These are phyloP conservation scores for Geosmithia putterillii DNA, from an alignment of 2,329 filamentous ascomycete species.

Conservation along the genomic window DNA sequence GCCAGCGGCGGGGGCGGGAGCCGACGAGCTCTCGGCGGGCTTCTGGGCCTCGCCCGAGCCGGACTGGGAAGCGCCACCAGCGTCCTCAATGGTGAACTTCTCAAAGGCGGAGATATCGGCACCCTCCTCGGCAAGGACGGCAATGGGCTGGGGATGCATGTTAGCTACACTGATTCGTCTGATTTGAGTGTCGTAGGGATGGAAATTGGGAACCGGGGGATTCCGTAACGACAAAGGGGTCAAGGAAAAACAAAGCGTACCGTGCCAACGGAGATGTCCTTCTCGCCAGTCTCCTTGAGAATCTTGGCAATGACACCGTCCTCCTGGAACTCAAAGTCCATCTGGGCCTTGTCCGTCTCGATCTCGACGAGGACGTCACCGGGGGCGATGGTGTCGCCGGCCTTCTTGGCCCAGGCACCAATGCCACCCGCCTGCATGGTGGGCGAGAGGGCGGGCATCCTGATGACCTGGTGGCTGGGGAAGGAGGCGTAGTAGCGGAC, in stretches of 20 bases:
- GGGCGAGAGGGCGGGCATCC: slow-evolving; percentile 94
- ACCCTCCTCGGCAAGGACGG: slow-evolving; percentile 85
- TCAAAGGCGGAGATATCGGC: slow-evolving; percentile 81
- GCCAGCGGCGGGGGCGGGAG: slow-evolving; percentile 34
- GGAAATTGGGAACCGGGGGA: background rate
- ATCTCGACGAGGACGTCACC: slow-evolving; percentile 97
- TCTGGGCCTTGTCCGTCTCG: slow-evolving; percentile 99
- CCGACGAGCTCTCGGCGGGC: slow-evolving; percentile 46
- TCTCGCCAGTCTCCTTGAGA: slow-evolving; percentile 82
- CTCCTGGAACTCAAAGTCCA: slow-evolving; percentile 99
- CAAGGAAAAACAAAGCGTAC: slow-evolving; percentile 43
- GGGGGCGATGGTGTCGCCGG: slow-evolving; percentile 73
- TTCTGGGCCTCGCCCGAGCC: slow-evolving; percentile 54
- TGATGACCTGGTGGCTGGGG: slow-evolving; percentile 88
- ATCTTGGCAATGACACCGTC: slow-evolving; percentile 93
- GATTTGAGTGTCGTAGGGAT: slow-evolving; percentile 2
- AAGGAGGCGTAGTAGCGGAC: slow-evolving; percentile 67
- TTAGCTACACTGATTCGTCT: background rate
- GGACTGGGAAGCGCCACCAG: slow-evolving; percentile 64
- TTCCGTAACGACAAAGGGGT: background rate
- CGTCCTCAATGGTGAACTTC: slow-evolving; percentile 77
- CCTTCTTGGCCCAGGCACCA: slow-evolving; percentile 95
- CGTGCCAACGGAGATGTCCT: slow-evolving; percentile 87
- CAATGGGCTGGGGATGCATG: slow-evolving; percentile 61
- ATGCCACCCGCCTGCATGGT: slow-evolving; percentile 98